Conservation (phyloP, 2,329 filamentous ascomycete genomes). For the Colletotrichum cuscutae region DNA sequence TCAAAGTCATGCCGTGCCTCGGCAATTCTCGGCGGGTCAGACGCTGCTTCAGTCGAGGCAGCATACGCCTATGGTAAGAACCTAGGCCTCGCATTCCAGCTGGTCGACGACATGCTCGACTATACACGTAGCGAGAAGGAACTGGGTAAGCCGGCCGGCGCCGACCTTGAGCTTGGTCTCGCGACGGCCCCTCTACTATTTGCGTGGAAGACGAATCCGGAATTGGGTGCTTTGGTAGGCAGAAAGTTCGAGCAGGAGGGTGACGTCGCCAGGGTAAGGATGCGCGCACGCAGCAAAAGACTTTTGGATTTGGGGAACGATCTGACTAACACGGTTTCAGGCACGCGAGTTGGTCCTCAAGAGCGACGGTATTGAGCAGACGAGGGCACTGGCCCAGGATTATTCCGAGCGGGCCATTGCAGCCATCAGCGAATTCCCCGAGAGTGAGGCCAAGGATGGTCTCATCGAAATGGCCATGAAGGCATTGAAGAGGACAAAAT, state of each 20-base stretch:
- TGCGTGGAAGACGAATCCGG: conserved; percentile 90
- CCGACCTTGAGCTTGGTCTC: conserved; percentile 91
- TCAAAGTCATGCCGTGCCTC: conserved; percentile 95
- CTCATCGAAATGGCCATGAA: conserved; percentile 94
- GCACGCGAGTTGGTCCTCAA: conserved; percentile 85
- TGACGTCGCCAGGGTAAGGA: conserved; percentile 82
- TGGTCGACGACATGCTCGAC: conserved; percentile 98
- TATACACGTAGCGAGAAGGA: conserved; percentile 89
- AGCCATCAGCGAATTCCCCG: conserved; percentile 86
- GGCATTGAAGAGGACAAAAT: conserved; percentile 90
- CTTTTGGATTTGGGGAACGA: conserved; percentile 25
- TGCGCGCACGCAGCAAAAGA: conserved; percentile 32
- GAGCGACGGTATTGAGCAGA: conserved; percentile 92
- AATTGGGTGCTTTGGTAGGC: conserved; percentile 88
- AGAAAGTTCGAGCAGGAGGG: conserved; percentile 88
- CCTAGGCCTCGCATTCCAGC: conserved; percentile 92
- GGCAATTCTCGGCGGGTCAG: conserved; percentile 83
- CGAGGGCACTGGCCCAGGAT: conserved; percentile 87
- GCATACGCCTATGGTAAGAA: conserved; percentile 95
- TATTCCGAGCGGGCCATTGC: conserved; percentile 89
- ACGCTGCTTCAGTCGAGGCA: conserved; percentile 84
- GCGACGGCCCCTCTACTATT: conserved; percentile 95
- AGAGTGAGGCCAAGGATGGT: conserved; percentile 94
- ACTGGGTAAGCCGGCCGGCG: conserved; percentile 93
- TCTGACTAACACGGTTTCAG: conserved; percentile 56